A percentile compares a stretch with the other conserved stretches of the same genome.
These are phyloP conservation scores for Mucor racemosus DNA, from an alignment of 371 early-diverging fungal genomes.

Conservation along the genomic window DNA sequence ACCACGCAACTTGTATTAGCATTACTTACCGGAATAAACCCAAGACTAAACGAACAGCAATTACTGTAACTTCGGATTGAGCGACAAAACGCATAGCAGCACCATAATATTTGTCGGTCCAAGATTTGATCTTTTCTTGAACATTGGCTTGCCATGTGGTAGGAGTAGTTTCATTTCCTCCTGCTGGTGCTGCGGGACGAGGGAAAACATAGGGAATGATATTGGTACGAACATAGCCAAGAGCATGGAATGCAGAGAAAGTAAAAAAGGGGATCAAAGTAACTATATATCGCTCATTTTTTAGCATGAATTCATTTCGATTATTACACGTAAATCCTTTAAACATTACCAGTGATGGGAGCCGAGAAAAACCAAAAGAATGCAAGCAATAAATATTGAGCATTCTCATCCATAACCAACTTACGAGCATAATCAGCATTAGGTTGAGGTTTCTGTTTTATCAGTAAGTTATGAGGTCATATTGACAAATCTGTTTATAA, in stretches of 20 bases:
- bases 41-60: constrained; percentile 73
- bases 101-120: constrained; percentile 73
- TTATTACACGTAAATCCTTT: neutral
- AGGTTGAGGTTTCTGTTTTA: constrained; percentile 61
- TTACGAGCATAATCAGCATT: constrained; percentile 69
- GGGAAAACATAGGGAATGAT: constrained; percentile 77
- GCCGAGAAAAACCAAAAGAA: constrained; percentile 75
- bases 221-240: constrained; percentile 78
- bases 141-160: constrained; percentile 54
- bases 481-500: constrained; percentile 3
- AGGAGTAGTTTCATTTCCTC: constrained; percentile 23
- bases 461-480: constrained; percentile 27
- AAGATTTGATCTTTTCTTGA: constrained; percentile 63
- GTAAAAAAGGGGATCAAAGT: constrained; percentile 83
- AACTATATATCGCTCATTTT: constrained; percentile 45
- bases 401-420: constrained; percentile 85
- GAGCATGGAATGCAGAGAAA: constrained; percentile 85
- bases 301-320: neutral
- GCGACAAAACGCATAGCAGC: constrained; percentile 77
- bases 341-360: constrained; percentile 70
- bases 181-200: constrained; percentile 47
- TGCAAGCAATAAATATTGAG: constrained; percentile 84
- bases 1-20: neutral
- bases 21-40: constrained; percentile 63
- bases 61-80: constrained; percentile 78